Base-by-base conservation (phyloP, 2,329 filamentous ascomycete genomes). In the Zasmidium citrigriseum region DNA sequence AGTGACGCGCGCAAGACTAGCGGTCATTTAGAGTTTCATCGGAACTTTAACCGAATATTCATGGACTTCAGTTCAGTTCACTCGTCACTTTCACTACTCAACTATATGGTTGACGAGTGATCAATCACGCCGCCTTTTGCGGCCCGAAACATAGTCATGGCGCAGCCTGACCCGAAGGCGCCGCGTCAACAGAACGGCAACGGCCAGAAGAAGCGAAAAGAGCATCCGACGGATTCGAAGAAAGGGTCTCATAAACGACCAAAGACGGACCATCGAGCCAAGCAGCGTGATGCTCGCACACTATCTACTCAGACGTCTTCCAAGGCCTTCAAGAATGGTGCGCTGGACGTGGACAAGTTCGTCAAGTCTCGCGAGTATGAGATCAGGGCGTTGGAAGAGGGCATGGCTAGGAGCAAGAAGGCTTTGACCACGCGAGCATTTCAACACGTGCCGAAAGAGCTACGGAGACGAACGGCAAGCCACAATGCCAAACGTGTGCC, bases 401-500 rank as follows among this genome's bases (percentile, higher is more conserved):
- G 90, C 60, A 95, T 98, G 83, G 82, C 83, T 55, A 86, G 84
- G 34, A 89, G 90, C 48, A 93, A 89, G 73, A 80, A 80, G 63
- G 79, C 77, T 1, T 68, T 86, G 60, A 80, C 84, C 46, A 87
- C 85, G 57, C 84, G 93, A 52, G 93, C 93, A 14, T 98, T 98
- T 70, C 95, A 99, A 74, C 86, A 91, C 66, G 89, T 99, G 4
- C 95, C 95, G 1, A 85, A 91, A 65, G 87, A 88, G 51, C 78
- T 99, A 83, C 83, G 95, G 64, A 83, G 95, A 64, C 83, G 95
- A 67, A 96, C 93, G 0, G 95, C 93, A 20, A 96, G 92, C 73
- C 95, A 99, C 76, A 97, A 99, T 82, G 89, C 90, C 34, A 96
- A 93, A 76, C 85, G 89, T 62, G 88, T 99, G 16, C 95, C 95